A percentile compares a stretch with the other conserved stretches of the same genome.
phyloP scores from a whole-genome alignment of 2,329 filamentous ascomycete genomes.

The Colletotrichum tanaceti region DNA sequence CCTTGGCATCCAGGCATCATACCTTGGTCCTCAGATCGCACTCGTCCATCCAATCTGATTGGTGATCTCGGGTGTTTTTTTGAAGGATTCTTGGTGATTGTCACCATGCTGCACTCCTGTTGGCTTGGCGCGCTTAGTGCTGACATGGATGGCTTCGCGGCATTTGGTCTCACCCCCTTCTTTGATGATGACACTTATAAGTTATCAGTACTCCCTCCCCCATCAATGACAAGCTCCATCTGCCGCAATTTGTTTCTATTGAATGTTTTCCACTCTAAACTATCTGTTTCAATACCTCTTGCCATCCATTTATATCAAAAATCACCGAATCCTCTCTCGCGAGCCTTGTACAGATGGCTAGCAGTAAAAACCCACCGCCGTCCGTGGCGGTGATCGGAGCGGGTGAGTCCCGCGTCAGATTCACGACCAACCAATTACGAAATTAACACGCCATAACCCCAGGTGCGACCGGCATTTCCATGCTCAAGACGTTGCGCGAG shows the following conservation, averaged over 20 bases:
- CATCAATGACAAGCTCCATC: neutral
- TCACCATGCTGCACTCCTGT: neutral
- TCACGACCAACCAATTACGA: neutral
- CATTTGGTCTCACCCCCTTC: neutral
- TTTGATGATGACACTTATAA: no score
- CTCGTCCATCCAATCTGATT: neutral
- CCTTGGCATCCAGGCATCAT: no score
- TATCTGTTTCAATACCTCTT: no score
- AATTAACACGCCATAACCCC: neutral
- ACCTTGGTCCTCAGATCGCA: no score
- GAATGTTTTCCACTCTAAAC: no score
- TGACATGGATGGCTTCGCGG: neutral
- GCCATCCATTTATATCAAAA: no score
- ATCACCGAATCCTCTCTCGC: fast-evolving
- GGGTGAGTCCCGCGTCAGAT: slow-evolving; percentile 33
- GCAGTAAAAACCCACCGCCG: neutral
- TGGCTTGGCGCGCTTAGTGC: neutral
- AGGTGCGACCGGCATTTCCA: slow-evolving; percentile 48
- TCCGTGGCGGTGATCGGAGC: slow-evolving; percentile 44
- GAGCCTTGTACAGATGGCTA: neutral
- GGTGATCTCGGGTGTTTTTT: neutral
- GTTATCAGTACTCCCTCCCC: neutral
- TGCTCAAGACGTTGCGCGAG: slow-evolving; percentile 55
- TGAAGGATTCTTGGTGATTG: neutral
- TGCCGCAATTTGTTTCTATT: no score